These are phyloP conservation scores for maize (Zea mays) DNA, from an alignment of 176 grass and related monocot species.

Conservation along the genomic window Zm-B73-REFERENCE-NAM-5.0 NC_050102.1:114613001-114613500, in stretches of 20 bases:
- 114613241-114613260: neutral
- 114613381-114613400: constrained; percentile 50
- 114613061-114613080: constrained; percentile 51
- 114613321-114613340: constrained; percentile 96
- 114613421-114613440: constrained; percentile 20
- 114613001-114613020: constrained; percentile 53
- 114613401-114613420: constrained; percentile 16
- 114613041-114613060: constrained; percentile 32
- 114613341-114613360: constrained; percentile 95
- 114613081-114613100: constrained; percentile 93
- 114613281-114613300: constrained; percentile 54
- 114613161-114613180: constrained; percentile 96
- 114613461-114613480: neutral
- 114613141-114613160: constrained; percentile 95
- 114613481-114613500: constrained; percentile 34
- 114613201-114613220: constrained; percentile 93
- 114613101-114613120: constrained; percentile 82
- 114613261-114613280: constrained; percentile 23
- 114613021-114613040: constrained; percentile 4
- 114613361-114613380: constrained; percentile 99
- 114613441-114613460: constrained; percentile 20
- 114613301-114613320: constrained; percentile 86
- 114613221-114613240: constrained; percentile 40
- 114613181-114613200: constrained; percentile 86
- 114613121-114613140: constrained; percentile 93